These are phyloP conservation scores for Pseudocercospora cruenta DNA, from an alignment of 2,329 filamentous ascomycete genomes.

Conservation along the genomic window DNA sequence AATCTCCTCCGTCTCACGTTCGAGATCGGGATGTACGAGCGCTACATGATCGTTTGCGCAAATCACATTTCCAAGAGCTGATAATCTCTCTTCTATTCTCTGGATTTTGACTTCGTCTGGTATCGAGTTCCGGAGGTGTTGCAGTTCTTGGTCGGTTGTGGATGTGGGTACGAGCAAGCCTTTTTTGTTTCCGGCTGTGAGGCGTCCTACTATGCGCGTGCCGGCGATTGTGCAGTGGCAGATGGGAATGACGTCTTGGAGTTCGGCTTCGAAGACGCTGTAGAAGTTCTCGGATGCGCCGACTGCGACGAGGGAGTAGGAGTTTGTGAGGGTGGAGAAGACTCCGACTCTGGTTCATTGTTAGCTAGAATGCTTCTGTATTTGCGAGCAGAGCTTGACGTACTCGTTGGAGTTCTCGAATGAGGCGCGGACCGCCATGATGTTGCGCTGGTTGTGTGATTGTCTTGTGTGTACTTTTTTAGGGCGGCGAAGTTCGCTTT, in stretches of 20 bases:
- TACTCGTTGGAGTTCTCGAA: constrained; percentile 94
- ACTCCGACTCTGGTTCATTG: constrained; percentile 77
- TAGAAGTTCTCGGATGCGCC: constrained; percentile 99
- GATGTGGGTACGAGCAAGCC: constrained; percentile 94
- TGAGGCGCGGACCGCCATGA: constrained; percentile 61
- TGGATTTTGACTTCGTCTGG: constrained; percentile 92
- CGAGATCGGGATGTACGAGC: constrained; percentile 91
- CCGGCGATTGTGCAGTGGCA: constrained; percentile 96
- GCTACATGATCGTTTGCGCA: constrained; percentile 96
- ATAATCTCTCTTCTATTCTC: constrained; percentile 95
- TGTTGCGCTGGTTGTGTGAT: neutral
- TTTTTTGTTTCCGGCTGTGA: constrained; percentile 96
- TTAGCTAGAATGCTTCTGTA: neutral
- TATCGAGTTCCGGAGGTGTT: constrained; percentile 93
- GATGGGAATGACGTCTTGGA: constrained; percentile 96
- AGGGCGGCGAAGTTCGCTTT: neutral
- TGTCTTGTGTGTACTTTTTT: neutral
- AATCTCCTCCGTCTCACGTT: constrained; percentile 98
- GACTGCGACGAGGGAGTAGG: constrained; percentile 90
- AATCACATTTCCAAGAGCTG: constrained; percentile 95
- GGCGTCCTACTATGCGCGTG: constrained; percentile 90
- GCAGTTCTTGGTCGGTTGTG: constrained; percentile 96
- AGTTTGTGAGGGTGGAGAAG: constrained; percentile 95
- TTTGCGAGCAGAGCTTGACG: constrained; percentile 36
- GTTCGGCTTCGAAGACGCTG: constrained; percentile 95